A percentile compares a stretch with the other conserved stretches of the same genome.
These are phyloP conservation scores for Xylaria sp. DNA, from an alignment of 495 filamentous ascomycete species.

Conservation along the genomic window DNA sequence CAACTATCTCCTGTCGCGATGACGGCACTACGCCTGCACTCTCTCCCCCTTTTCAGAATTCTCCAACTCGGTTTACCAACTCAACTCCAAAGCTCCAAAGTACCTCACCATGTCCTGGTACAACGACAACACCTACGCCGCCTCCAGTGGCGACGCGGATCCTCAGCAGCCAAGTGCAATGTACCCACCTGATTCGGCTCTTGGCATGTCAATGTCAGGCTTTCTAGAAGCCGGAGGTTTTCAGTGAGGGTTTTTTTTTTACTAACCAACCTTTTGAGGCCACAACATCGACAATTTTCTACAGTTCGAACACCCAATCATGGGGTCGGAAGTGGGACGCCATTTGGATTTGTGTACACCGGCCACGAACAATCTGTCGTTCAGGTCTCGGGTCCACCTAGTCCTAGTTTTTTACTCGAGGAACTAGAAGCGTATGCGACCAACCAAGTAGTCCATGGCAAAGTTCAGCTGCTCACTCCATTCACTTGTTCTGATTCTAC, in stretches of 20 bases:
- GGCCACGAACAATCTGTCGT: background rate
- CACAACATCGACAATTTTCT: background rate
- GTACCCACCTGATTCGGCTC: background rate
- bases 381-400: background rate
- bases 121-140: background rate
- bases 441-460: background rate
- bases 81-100: background rate
- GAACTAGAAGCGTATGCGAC: background rate
- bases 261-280: constrained; percentile 8
- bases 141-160: background rate
- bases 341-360: background rate
- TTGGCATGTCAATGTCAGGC: background rate
- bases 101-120: background rate
- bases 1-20: background rate
- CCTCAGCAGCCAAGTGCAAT: background rate
- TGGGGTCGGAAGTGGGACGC: background rate
- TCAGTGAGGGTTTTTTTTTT: constrained; percentile 1
- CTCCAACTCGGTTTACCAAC: background rate
- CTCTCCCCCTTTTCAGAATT: background rate
- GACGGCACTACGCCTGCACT: background rate
- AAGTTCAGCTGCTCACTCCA: background rate
- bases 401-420: background rate
- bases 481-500: background rate
- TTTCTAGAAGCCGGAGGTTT: background rate
- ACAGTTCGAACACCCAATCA: no score